Base-by-base conservation (phyloP, 176 grass and related monocot species). In the Puya raimondii region DNA sequence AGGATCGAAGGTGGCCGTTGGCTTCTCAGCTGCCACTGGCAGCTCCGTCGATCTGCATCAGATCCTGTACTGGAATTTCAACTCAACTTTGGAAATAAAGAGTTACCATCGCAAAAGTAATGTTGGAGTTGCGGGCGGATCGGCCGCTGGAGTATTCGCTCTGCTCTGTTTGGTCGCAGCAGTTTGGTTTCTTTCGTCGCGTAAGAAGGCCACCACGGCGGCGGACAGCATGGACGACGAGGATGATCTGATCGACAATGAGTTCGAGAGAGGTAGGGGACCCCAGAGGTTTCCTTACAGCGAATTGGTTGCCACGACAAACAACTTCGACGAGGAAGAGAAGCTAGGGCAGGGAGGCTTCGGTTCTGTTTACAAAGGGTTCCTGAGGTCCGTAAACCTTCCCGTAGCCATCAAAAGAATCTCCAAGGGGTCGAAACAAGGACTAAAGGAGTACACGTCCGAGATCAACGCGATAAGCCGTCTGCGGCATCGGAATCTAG, bases 321-420 rank as follows among this genome's bases (percentile, higher is more conserved):
- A 42, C 33, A 42, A 42, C 33, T 42, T 42, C 5, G 5, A 42
- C 33, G 33, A 42, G 33, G 33, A 4, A 42, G 33, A 42, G 33
- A 42, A 42, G 47, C 80, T 88, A 12, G 86, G 86, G 27, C 78
- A 84, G 76, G 90, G 90, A 0, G 90, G 76, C 8, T 89, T 87
- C 0, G 83, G 90, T 13, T 81, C 86, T 10, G 90, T 94, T 53
- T 94, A 86, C 72, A n/a, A 47, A 0, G 86, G 90, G 14, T 63
- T 65, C 79, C 47, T 89, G 12, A 79, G 66, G 22, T 33, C 76
- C 17, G 25, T 52, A 0, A 79, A 56, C 6, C 67, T 70, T 23
- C 65, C 79, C 15, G 86, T 89, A 16, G 90, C 90, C 47, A 83
- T 93, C 68, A 93, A 93, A 67, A 82, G 75, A 21, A 83, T 93